Evolutionary conservation across 1,284 basidiomycete species (phyloP), one percentile per base, ranked within the genome.

Genomic region (Cutaneotrichosporon sp.): DNA sequence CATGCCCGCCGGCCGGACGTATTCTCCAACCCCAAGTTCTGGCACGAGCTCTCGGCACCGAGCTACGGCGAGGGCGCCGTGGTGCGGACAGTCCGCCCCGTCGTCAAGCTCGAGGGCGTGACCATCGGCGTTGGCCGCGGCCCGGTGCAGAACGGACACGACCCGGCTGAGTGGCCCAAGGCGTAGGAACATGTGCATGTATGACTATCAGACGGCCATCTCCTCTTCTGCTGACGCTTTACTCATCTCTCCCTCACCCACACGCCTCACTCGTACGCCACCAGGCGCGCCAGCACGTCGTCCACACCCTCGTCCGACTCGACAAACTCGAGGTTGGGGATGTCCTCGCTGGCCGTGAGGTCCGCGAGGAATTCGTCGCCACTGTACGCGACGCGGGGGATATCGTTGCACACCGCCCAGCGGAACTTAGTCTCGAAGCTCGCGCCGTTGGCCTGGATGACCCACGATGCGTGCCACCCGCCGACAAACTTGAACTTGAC

Each of bases 131-230:
- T 60, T 3, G 29, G 45, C 8, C 36, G 52, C 1, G 58, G 54
- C 6, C 46, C 59, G 2, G 36, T 54, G 36, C 63, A 64, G 52
- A 64, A 60, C 20, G 63, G 63, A 11, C 31, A 56, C 27, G 59
- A 64, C 31, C 45, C 58, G 2, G 63, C 63, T 4, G 63, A 50
- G 34, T 64, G 59, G 59, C 63, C 62, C 29, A 24, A 29, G 29
- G 29, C 29, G 14, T 46, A 50, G 22, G 25, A 16, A 43, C n/a
- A n/a, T n/a, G 16, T 51, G 18, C 27, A 51, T 29, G 27, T 51
- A 51, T 51, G 45, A 10, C 25, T 47, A 47, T 29, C 29, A 29
- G 29, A 29, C n/a, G 9, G 29, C 29, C 5, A 29, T 29, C 29
- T 29, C 29, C 11, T 3, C 34, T 36, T 16, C 18, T 42, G n/a